Conservation (phyloP, 768 basidiomycete species). For the Neoboletus magnificus region DNA sequence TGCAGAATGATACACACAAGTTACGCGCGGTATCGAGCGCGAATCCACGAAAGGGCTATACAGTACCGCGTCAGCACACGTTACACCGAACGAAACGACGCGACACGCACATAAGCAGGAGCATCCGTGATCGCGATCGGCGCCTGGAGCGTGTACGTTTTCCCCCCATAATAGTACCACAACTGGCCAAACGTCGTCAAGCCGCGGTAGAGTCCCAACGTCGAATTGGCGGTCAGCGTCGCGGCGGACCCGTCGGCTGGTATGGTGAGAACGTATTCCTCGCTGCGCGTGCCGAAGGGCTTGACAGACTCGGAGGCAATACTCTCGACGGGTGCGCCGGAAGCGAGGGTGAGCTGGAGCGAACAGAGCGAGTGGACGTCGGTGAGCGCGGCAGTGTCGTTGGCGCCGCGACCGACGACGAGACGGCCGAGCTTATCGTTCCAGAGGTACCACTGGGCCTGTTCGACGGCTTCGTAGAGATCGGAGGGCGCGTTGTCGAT, state of each 20-base stretch:
- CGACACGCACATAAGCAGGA: conserved; percentile 42
- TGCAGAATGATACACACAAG: conserved; percentile 28
- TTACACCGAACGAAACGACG: neutral
- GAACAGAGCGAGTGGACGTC: conserved; percentile 24
- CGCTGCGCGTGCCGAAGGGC: conserved; percentile 37
- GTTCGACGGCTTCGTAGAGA: conserved; percentile 32
- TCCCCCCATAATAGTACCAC: conserved; percentile 39
- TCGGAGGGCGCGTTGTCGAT: conserved; percentile 30
- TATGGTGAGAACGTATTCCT: conserved; percentile 42
- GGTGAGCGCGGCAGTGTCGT: conserved; percentile 27
- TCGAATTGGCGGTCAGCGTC: conserved; percentile 41
- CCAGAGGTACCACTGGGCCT: conserved; percentile 29
- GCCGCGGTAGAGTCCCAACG: conserved; percentile 51
- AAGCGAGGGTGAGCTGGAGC: conserved; percentile 27
- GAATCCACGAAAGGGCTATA: conserved; percentile 39
- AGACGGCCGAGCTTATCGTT: conserved; percentile 39
- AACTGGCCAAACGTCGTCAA: conserved; percentile 55
- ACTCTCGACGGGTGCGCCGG: conserved; percentile 14
- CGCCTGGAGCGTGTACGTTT: conserved; percentile 38
- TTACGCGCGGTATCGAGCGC: conserved; percentile 46
- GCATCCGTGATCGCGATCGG: conserved; percentile 43
- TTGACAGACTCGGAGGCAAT: conserved; percentile 37
- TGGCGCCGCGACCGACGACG: conserved; percentile 38
- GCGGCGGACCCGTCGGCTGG: conserved; percentile 37
- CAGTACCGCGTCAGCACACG: neutral